Percentiles rank a stretch among this genome's conserved stretches.
These are phyloP conservation scores for Penicillium sp. DNA, from an alignment of 2,329 filamentous ascomycete species.

Conservation along the genomic window DNA sequence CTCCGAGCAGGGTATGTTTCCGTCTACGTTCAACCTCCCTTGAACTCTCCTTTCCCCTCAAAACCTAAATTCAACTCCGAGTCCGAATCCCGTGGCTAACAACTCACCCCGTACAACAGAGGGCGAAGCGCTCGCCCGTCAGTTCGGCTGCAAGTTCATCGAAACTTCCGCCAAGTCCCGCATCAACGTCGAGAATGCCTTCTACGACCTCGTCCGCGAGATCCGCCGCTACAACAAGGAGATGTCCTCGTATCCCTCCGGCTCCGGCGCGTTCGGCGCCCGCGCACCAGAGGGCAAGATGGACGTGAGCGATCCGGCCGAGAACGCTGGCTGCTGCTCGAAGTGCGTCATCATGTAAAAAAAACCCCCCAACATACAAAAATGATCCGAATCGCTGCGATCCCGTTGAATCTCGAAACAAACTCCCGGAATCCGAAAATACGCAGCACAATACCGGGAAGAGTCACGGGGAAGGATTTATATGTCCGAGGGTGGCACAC, in stretches of 20 bases:
- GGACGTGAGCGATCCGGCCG: conserved; percentile 57
- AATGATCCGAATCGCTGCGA: conserved; percentile 1
- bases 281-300: conserved; percentile 59
- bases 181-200: conserved; percentile 96
- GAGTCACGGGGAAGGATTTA: not conserved
- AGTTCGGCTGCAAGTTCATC: conserved; percentile 96
- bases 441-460: not conserved
- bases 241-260: conserved; percentile 77
- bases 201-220: conserved; percentile 96
- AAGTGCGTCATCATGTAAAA: conserved; percentile 72
- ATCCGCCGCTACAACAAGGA: conserved; percentile 98
- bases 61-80: not conserved
- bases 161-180: conserved; percentile 97
- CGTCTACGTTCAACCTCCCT: not conserved
- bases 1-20: conserved; percentile 69
- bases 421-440: not conserved
- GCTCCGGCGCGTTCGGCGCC: conserved; percentile 54
- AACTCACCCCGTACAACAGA: conserved; percentile 48
- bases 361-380: not conserved
- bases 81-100: not conserved
- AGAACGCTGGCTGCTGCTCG: conserved; percentile 63
- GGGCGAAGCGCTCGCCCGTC: conserved; percentile 74
- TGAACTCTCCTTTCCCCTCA: not conserved
- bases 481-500: not conserved
- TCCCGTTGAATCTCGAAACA: not conserved